Evolutionary conservation across 148 eudicot species (phyloP).

Genomic region (Heliosperma pusillum): DNA sequence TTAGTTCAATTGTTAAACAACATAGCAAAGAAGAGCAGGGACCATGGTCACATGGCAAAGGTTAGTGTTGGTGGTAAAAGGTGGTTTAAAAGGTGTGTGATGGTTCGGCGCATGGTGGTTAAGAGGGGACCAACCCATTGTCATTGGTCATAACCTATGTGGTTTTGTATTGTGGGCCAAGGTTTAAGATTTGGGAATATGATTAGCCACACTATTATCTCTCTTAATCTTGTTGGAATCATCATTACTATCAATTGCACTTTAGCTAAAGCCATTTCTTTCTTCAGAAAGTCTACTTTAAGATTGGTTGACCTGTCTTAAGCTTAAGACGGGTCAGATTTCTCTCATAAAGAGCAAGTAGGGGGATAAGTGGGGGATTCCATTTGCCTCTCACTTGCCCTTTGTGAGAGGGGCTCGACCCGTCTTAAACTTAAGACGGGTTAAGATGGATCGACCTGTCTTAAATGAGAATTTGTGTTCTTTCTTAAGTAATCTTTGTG

Average conservation of each 20-base stretch:
- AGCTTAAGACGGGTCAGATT: no score
- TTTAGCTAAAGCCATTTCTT: not conserved
- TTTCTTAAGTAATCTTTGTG: no score
- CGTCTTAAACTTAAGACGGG: no score
- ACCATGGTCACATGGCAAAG: not conserved
- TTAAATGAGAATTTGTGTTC: no score
- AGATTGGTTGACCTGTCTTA: no score
- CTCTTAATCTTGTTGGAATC: constrained; percentile 17
- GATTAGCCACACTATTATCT: constrained; percentile 30
- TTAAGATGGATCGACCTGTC: no score
- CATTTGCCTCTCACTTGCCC: no score
- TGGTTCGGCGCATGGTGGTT: constrained; percentile 32
- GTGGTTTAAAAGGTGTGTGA: not conserved
- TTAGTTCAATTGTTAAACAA: not conserved
- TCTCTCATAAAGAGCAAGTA: no score
- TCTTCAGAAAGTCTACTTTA: no score
- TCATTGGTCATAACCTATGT: not conserved
- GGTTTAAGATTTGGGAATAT: not conserved
- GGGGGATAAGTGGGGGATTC: no score
- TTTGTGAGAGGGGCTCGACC: no score
- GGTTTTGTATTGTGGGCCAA: not conserved
- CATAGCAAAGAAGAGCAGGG: not conserved
- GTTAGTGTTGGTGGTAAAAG: not conserved
- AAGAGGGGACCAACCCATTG: constrained; percentile 15
- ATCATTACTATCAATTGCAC: constrained; percentile 22